phyloP scores from a whole-genome alignment of 768 basidiomycete genomes.

The Multifurca ochricompacta region DNA sequence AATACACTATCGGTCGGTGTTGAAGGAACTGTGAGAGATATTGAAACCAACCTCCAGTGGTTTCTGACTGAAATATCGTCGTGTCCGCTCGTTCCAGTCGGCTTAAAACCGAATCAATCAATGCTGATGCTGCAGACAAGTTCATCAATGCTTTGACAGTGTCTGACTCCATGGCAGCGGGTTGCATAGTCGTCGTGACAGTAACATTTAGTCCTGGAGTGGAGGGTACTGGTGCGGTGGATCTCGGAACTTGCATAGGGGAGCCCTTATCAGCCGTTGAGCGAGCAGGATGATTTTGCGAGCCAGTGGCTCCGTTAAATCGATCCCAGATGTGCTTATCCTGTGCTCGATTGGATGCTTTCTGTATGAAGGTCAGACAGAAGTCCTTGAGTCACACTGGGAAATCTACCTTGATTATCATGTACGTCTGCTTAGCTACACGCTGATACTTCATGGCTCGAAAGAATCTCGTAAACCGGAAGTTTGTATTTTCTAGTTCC shows the following conservation, averaged over 20 bases:
- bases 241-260: too few relatives aligned
- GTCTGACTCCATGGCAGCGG: not conserved
- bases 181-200: not conserved
- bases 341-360: not conserved
- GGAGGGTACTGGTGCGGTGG: too few relatives aligned
- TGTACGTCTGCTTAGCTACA: conserved; percentile 19
- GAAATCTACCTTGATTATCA: conserved; percentile 26
- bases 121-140: not conserved
- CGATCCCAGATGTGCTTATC: not conserved
- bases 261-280: not conserved
- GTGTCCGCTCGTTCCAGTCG: not conserved
- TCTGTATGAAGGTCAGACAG: not conserved
- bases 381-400: not conserved
- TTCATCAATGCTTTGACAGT: not conserved
- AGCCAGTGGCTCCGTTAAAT: not conserved
- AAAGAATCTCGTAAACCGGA: not conserved
- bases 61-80: not conserved
- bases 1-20: not conserved
- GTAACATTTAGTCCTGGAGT: not conserved
- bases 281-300: not conserved
- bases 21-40: not conserved
- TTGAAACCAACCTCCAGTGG: not conserved
- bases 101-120: not conserved
- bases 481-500: not conserved
- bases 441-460: not conserved